These are phyloP conservation scores for Cyberlindnera euphorbiiphila DNA, from an alignment of 805 yeast genomes.

Conservation along the genomic window DNA sequence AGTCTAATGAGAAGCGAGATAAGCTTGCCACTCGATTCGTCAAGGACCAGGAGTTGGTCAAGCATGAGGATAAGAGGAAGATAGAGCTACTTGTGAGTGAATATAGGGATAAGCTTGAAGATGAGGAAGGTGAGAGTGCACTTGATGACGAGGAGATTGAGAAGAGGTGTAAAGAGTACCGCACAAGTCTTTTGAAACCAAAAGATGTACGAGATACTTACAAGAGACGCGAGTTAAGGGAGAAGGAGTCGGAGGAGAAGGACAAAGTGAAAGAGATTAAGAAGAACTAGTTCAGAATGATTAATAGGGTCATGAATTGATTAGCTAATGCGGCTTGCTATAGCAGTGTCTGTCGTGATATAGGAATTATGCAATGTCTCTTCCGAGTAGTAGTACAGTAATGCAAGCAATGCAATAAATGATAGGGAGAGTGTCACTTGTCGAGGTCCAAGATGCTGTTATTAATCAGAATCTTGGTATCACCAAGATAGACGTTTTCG, in stretches of 20 bases:
- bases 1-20: slow-evolving; percentile 11
- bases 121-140: slow-evolving; percentile 44
- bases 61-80: slow-evolving; percentile 24
- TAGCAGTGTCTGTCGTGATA: not conserved
- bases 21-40: slow-evolving; percentile 9
- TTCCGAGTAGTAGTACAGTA: too few species aligned
- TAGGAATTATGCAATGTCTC: too few species aligned
- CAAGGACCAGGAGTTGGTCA: slow-evolving; percentile 19
- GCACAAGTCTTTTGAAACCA: slow-evolving; percentile 22
- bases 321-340: not conserved
- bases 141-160: slow-evolving; percentile 37
- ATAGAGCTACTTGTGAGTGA: slow-evolving; percentile 42
- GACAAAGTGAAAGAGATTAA: not conserved
- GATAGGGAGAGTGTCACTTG: too few species aligned
- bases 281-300: too few species aligned
- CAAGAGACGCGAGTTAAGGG: slow-evolving; percentile 13
- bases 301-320: not conserved
- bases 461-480: slow-evolving; percentile 25
- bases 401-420: too few species aligned
- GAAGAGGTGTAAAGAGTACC: slow-evolving; percentile 27
- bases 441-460: slow-evolving; percentile 16
- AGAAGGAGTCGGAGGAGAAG: slow-evolving; percentile 5
- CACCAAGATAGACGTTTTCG: slow-evolving; percentile 16
- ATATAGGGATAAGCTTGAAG: slow-evolving; percentile 49
- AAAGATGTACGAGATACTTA: slow-evolving; percentile 12